Percentiles rank a stretch among this genome's conserved stretches.
phyloP scores from a whole-genome alignment of 2,329 filamentous ascomycete genomes.

The Drechslerella coelobrocha region DNA sequence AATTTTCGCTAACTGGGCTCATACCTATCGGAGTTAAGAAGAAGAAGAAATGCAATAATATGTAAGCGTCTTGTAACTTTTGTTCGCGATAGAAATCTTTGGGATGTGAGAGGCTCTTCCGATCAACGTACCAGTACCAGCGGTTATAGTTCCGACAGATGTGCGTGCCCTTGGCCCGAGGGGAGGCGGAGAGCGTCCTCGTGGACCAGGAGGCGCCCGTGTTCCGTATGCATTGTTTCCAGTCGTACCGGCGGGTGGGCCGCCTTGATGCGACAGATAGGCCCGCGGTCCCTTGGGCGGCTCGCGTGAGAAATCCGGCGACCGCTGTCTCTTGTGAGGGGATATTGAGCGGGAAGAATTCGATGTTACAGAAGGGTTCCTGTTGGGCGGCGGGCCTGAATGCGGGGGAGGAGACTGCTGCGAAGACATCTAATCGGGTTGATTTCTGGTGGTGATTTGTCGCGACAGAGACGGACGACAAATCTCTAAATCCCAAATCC shows the following conservation, averaged over 20 bases:
- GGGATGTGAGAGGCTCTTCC: neutral
- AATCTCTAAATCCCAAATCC: neutral
- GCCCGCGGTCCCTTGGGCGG: conserved; percentile 45
- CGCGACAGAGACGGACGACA: conserved; percentile 19
- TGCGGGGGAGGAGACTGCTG: conserved; percentile 41
- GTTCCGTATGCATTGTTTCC: conserved; percentile 30
- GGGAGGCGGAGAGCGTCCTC: conserved; percentile 41
- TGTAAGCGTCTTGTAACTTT: neutral
- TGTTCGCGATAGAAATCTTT: neutral
- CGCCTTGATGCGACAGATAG: conserved; percentile 41
- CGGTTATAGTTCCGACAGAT: conserved; percentile 35
- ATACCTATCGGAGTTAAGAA: conserved; percentile 30
- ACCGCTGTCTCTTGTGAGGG: conserved; percentile 30
- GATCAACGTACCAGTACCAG: conserved; percentile 34
- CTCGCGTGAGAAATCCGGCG: conserved; percentile 42
- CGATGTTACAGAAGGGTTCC: conserved; percentile 30
- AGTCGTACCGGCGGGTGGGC: conserved; percentile 23
- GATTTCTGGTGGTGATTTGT: conserved; percentile 8
- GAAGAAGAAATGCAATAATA: neutral
- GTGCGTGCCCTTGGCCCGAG: conserved; percentile 32
- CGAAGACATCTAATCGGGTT: conserved; percentile 38
- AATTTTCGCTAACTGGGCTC: conserved; percentile 36
- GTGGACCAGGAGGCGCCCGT: conserved; percentile 25
- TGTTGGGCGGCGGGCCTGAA: conserved; percentile 26
- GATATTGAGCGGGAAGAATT: conserved; percentile 38